phyloP scores from a whole-genome alignment of 2,329 filamentous ascomycete genomes.

The Plectosphaerella cucumerina region DNA sequence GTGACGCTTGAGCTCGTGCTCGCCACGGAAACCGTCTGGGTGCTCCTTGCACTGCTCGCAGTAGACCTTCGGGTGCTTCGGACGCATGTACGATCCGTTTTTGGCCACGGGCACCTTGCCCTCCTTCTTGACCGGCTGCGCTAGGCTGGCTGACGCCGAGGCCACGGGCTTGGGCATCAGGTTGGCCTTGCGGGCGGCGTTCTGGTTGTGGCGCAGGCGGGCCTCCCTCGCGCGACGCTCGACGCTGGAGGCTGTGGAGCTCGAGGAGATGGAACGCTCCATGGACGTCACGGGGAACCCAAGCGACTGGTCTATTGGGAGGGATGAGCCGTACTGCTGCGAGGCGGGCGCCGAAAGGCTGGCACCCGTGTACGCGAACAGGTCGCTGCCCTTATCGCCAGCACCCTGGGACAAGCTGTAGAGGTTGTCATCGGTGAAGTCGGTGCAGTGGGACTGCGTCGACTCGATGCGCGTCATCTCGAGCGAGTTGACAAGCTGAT shows the following conservation, averaged over 20 bases:
- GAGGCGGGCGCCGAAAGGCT: constrained; percentile 19
- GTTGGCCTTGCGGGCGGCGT: constrained; percentile 26
- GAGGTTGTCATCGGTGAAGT: constrained; percentile 17
- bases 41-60: constrained; percentile 69
- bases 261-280: constrained; percentile 45
- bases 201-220: constrained; percentile 39
- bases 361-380: constrained; percentile 34
- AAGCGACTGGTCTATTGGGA: constrained; percentile 23
- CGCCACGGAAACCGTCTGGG: constrained; percentile 76
- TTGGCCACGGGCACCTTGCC: constrained; percentile 39
- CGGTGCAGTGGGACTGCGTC: constrained; percentile 25
- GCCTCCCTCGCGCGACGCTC: constrained; percentile 44
- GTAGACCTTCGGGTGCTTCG: constrained; percentile 66
- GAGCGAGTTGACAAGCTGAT: constrained; percentile 20
- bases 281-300: constrained; percentile 28
- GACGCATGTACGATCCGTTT: constrained; percentile 48
- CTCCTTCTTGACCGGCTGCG: constrained; percentile 27
- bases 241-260: constrained; percentile 38
- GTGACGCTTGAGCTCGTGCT: constrained; percentile 75
- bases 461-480: constrained; percentile 35
- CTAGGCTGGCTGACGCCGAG: constrained; percentile 17
- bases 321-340: constrained; percentile 24
- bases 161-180: constrained; percentile 42
- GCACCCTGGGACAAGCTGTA: constrained; percentile 11
- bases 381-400: constrained; percentile 25